A percentile compares a stretch with the other conserved stretches of the same genome.
Conservation (phyloP, 192 early-diverging fungal species). For the Coemansia sp. region DNA sequence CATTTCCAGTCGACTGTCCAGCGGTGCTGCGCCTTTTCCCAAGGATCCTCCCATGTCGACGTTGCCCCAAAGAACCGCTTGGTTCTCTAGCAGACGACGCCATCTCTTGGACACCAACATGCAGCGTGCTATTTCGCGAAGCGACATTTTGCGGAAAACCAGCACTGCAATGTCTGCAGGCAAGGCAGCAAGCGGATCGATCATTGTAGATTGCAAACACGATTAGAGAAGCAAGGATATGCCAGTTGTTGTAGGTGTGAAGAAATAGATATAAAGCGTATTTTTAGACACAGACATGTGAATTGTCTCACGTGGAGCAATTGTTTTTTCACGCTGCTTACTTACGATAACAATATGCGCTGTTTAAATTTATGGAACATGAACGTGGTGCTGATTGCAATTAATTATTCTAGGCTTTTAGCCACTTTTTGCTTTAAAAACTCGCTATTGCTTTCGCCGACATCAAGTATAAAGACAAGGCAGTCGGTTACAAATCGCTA, state of each 20-base stretch:
- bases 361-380: not conserved
- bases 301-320: not conserved
- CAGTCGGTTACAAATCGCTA: too few species aligned
- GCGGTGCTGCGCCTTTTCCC: not conserved
- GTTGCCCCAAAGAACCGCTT: conserved; percentile 32
- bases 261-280: not conserved
- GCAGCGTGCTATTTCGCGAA: conserved; percentile 31
- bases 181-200: conserved; percentile 23
- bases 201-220: conserved; percentile 9
- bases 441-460: too few species aligned
- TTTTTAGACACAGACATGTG: not conserved
- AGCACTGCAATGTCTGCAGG: conserved; percentile 27
- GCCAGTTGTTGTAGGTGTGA: not conserved
- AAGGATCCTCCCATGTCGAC: conserved; percentile 22
- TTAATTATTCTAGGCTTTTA: too few species aligned
- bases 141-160: conserved; percentile 34
- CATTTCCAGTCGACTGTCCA: not conserved
- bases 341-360: too few species aligned
- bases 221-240: conserved; percentile 12
- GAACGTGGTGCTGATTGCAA: not conserved
- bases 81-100: conserved; percentile 24
- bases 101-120: conserved; percentile 42
- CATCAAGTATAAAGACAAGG: too few species aligned
- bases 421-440: too few species aligned
- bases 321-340: not conserved